Evolutionary conservation across 2,329 filamentous ascomycete species (phyloP), one percentile per base, ranked within the genome.

Genomic region (Aureobasidium uvarum): DNA sequence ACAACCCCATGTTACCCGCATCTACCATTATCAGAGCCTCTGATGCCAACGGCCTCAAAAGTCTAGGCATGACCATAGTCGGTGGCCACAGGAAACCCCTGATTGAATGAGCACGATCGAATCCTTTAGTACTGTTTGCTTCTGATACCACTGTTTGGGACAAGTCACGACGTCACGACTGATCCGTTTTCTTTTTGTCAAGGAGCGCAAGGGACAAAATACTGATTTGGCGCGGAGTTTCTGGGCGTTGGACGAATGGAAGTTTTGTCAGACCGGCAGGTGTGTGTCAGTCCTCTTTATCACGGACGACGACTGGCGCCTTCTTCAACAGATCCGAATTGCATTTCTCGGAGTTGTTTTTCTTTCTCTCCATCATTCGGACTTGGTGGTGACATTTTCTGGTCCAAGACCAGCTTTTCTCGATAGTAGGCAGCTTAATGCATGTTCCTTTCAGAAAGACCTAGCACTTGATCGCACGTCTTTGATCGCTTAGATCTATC

Each of bases 1-100:
- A 96, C 68, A 95, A 95, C 71, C 95, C 93, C 0, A 93, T 96
- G 88, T 79, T 97, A n/a, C 93, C 95, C 0, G 89, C 93, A 1
- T 87, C 89, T 68, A 88, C 85, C 8, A 95, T 99, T 68, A 86
- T 98, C 66, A 83, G 90, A 59, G 87, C 91, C 5, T 88, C 85
- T 67, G 93, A 98, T 74, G 86, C 81, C 39, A 81, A 84, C 58
- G 86, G 86, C 38, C 78, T 89, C 62, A 79, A 82, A 56, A 80
- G 83, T 62, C 74, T 89, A 20, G 86, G 87, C 4, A 83, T 89
- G 67, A 83, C 85, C 2, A 83, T 88, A 69, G 85, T 89, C 8
- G 85, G 85, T 7, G 84, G 84, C 23, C 79, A 82, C 56, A 82
- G 86, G 71, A 88, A 87, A 71, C 84, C 85, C 20, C 73, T 89